phyloP scores from a whole-genome alignment of 768 basidiomycete genomes.

The Suillus occidentalis region DNA sequence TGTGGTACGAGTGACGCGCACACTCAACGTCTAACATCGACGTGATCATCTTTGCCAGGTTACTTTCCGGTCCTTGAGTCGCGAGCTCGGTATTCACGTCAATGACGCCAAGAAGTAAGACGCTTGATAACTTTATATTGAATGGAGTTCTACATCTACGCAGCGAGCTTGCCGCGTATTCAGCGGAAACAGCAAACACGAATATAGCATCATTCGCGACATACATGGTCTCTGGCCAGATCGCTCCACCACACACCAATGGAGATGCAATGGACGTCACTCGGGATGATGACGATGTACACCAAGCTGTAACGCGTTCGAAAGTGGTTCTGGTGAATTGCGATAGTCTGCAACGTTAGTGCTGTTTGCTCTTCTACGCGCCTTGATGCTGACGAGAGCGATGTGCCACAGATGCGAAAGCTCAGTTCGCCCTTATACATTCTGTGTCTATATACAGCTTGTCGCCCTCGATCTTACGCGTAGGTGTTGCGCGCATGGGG shows the following conservation, averaged over 20 bases:
- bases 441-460: slow-evolving; percentile 71
- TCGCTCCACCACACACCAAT: slow-evolving; percentile 21
- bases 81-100: slow-evolving; percentile 69
- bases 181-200: slow-evolving; percentile 43
- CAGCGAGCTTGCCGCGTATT: slow-evolving; percentile 66
- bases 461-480: slow-evolving; percentile 61
- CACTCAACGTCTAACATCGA: background rate
- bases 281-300: slow-evolving; percentile 42
- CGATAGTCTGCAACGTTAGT: slow-evolving; percentile 62
- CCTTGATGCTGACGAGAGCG: background rate
- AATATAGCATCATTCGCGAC: slow-evolving; percentile 49
- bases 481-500: slow-evolving; percentile 32
- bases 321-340: slow-evolving; percentile 64
- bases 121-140: background rate
- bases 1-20: slow-evolving; percentile 33
- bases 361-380: background rate
- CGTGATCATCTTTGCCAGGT: slow-evolving; percentile 45
- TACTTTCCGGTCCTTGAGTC: slow-evolving; percentile 76
- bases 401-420: slow-evolving; percentile 45
- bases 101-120: slow-evolving; percentile 76
- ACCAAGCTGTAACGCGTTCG: slow-evolving; percentile 44
- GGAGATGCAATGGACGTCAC: slow-evolving; percentile 36
- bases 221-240: slow-evolving; percentile 66
- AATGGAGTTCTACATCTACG: background rate
- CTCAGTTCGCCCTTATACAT: slow-evolving; percentile 50